A percentile compares a stretch with the other conserved stretches of the same genome.
Evolutionary conservation across 164 flowering plant genomes (phyloP).

Genomic region (Nymphaea colorata): DNA sequence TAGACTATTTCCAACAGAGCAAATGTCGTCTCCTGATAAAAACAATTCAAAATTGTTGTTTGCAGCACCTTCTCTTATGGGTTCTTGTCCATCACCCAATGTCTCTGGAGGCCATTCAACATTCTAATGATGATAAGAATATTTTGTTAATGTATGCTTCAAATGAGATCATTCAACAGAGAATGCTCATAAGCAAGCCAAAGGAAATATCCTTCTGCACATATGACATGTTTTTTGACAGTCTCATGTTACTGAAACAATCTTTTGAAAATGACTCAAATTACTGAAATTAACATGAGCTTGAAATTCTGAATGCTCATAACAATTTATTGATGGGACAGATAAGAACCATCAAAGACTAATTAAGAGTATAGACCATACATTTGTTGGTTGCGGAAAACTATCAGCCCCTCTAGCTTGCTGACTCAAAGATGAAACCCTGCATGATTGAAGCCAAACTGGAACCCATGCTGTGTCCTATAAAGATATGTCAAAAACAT

Average conservation of each 20-base stretch:
- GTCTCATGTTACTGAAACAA: background rate
- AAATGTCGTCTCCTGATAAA: constrained; percentile 45
- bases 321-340: background rate
- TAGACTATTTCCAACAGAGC: constrained; percentile 19
- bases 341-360: background rate
- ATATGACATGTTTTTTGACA: background rate
- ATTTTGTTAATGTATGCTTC: background rate
- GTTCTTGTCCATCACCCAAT: constrained; percentile 7
- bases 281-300: background rate
- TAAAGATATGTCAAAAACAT: background rate
- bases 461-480: constrained; percentile 77
- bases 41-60: constrained; percentile 31
- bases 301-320: background rate
- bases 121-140: constrained; percentile 2
- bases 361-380: constrained; percentile 6
- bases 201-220: background rate
- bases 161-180: background rate
- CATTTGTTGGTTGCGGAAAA: constrained; percentile 10
- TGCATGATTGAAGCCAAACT: constrained; percentile 49
- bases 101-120: constrained; percentile 8
- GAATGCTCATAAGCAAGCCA: background rate
- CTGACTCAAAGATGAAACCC: constrained; percentile 9
- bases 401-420: constrained; percentile 8
- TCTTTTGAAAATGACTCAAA: background rate
- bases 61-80: constrained; percentile 20